Evolutionary conservation across 306 rosid species (phyloP).

Genomic region (Vigna nakashimae): DNA sequence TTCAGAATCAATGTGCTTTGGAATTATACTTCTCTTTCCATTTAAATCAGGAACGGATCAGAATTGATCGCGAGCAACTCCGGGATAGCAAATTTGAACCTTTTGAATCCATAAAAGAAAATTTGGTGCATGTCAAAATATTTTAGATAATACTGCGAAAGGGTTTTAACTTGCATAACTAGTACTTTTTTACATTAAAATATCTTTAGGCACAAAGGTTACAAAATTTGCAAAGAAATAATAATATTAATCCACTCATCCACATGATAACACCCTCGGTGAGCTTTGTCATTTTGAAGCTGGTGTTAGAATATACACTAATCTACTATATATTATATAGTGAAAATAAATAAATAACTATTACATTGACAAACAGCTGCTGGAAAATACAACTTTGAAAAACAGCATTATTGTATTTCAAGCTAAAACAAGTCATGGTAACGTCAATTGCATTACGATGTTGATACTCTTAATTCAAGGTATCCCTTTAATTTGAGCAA

Average conservation of each 20-base stretch:
- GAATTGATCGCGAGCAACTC: conserved; percentile 21
- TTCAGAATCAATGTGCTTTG: background rate
- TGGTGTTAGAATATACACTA: background rate
- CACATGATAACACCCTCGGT: background rate
- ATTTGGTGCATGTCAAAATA: background rate
- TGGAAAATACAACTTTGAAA: no score
- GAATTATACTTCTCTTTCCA: background rate
- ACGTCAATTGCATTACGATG: background rate
- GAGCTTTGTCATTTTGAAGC: background rate
- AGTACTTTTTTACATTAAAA: background rate
- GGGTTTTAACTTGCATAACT: background rate
- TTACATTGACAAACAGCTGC: background rate
- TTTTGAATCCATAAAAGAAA: background rate
- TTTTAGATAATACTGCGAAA: background rate
- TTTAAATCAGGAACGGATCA: background rate
- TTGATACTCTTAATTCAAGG: background rate
- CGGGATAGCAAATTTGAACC: background rate
- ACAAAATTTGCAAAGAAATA: background rate
- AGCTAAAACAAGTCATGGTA: background rate
- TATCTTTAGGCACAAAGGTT: background rate
- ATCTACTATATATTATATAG: background rate
- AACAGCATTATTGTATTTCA: background rate
- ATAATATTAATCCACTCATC: background rate
- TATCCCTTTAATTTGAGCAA: conserved; percentile 8
- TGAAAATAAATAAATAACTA: background rate